Evolutionary conservation across 768 basidiomycete species (phyloP), one percentile per base, ranked within the genome.

Genomic region (Boletus tylopilopsis): DNA sequence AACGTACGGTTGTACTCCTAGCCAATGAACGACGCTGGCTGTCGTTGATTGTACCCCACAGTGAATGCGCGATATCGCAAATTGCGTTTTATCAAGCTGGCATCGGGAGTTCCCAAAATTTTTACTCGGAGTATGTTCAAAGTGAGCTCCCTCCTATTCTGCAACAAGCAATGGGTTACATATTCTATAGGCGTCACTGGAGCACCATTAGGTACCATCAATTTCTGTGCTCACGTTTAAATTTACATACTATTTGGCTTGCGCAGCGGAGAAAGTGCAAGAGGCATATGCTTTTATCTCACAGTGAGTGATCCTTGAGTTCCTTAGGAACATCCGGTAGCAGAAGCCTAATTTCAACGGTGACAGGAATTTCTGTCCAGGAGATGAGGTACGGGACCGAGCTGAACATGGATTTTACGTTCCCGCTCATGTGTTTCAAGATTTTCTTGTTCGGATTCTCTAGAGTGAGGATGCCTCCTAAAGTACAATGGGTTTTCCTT

Each of bases 261-360:
- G 23, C 41, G 13, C 55, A 87, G 85, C 69, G 34, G 82, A 83
- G 49, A 87, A 89, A 59, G 83, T 89, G 3, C 82, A 88, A 67
- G 85, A 88, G 55, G 86, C 81, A 29, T 87, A 87, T 67, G 83
- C 78, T n/a, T 89, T 89, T 60, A 83, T 89, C 57, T 79, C 87
- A 19, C 84, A 89, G 85, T 88, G 58, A 65, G 85, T 70, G 15
- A 15, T n/a, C 39, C 5, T 21, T 22, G 29, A 30, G 6, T 49
- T n/a, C 22, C 27, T 39, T 21, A 22, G 36, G 18, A 15, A 11
- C 29, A 5, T 47, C 25, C 22, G 24, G n/a, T 7, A 5, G 18
- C 19, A 41, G 16, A 19, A 9, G 15, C 43, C 19, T 33, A n/a
- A 46, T 39, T 36, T 29, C 21, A 49, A 44, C 21, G 2, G 33